Evolutionary conservation across 2,329 filamentous ascomycete genomes (phyloP).

Genomic region (Scedosporium aurantiacum): DNA sequence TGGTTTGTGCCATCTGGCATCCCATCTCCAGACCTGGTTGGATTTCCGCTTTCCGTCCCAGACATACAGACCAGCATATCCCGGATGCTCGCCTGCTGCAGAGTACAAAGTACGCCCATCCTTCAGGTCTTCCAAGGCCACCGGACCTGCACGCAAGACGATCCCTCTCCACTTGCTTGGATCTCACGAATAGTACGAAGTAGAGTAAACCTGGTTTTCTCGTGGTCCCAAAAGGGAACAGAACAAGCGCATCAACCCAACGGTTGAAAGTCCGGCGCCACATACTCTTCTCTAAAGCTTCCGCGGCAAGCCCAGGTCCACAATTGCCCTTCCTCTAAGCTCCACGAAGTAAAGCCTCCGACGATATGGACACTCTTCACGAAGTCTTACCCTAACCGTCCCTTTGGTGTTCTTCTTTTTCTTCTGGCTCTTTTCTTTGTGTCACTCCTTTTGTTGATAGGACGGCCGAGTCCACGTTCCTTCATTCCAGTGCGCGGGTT

Average conservation of each 20-base stretch:
- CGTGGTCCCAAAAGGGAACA: not conserved
- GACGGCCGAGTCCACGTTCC: not conserved
- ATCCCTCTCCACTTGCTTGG: not conserved
- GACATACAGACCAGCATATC: no score
- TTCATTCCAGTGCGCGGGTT: not conserved
- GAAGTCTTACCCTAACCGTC: not conserved
- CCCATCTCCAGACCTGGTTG: no score
- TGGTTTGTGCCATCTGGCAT: no score
- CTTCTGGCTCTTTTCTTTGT: not conserved
- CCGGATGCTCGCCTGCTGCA: no score
- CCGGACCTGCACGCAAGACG: not conserved
- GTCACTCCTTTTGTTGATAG: not conserved
- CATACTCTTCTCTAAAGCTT: not conserved
- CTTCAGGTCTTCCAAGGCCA: no score
- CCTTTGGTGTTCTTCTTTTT: slow-evolving; percentile 3
- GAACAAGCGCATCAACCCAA: not conserved
- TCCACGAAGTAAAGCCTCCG: no score
- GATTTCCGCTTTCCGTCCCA: no score
- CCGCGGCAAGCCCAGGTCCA: not conserved
- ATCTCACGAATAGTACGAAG: not conserved
- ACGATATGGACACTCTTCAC: not conserved
- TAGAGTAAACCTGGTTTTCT: no score
- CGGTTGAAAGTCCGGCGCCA: not conserved
- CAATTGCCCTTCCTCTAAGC: not conserved
- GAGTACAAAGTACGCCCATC: no score